Conservation (phyloP, 345 rosid genomes). For the Reutealis trisperma region DNA sequence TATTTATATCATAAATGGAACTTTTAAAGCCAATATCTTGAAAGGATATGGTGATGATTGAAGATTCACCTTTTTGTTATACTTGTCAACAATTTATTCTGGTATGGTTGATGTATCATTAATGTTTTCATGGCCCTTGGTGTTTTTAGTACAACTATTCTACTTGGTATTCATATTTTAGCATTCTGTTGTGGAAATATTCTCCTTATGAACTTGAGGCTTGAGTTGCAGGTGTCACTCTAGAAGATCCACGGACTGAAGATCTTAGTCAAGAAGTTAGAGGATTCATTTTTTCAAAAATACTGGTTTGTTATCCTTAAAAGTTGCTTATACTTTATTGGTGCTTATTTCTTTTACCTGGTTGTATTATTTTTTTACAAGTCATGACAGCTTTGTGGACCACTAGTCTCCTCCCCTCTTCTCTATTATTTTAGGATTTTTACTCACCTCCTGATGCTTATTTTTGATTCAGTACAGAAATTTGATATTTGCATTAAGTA, state of each 20-base stretch:
- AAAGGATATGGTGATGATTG: not conserved
- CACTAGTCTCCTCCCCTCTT: not conserved
- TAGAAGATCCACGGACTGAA: conserved; percentile 97
- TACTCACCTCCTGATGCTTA: not conserved
- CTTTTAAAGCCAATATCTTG: not conserved
- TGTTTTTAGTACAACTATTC: not conserved
- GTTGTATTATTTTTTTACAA: not conserved
- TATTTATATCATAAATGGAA: not conserved
- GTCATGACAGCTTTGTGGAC: not conserved
- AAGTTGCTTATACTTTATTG: not conserved
- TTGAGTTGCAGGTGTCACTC: conserved; percentile 77
- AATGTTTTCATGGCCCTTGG: not conserved
- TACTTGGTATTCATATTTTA: not conserved
- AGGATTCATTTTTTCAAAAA: conserved; percentile 96
- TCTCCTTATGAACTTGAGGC: conserved; percentile 16
- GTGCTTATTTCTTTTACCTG: not conserved
- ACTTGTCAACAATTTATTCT: not conserved
- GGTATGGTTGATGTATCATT: not conserved
- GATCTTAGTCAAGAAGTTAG: conserved; percentile 99
- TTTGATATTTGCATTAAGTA: too few relatives aligned
- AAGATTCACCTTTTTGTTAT: not conserved
- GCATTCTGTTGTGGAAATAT: not conserved
- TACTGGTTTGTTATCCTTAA: conserved; percentile 63
- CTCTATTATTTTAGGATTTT: not conserved
- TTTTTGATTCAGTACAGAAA: too few relatives aligned